A percentile compares a stretch with the other conserved stretches of the same genome.
These are phyloP conservation scores for Musa balbisiana DNA, from an alignment of 202 grass and related monocot species.

Conservation along the genomic window DNA sequence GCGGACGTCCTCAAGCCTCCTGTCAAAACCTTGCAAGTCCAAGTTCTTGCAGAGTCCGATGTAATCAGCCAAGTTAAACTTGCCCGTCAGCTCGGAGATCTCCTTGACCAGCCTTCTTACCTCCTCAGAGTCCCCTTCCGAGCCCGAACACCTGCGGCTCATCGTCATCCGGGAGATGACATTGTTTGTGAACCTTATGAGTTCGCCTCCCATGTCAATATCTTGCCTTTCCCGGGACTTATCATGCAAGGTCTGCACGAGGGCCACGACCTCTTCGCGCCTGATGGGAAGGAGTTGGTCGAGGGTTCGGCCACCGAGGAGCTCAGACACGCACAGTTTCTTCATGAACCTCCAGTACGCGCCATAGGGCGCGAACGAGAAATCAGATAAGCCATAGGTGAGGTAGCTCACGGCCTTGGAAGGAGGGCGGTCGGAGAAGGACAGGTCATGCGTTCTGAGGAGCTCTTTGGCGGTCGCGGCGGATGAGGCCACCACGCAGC, in stretches of 20 bases:
- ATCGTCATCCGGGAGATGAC: slow-evolving; percentile 57
- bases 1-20: slow-evolving; percentile 34
- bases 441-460: neutral
- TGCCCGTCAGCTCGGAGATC: slow-evolving; percentile 39
- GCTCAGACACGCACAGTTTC: slow-evolving; percentile 6
- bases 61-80: slow-evolving; percentile 68
- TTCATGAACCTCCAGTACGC: slow-evolving; percentile 21
- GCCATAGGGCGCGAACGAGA: slow-evolving; percentile 14
- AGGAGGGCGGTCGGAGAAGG: slow-evolving; percentile 9
- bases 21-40: slow-evolving; percentile 58
- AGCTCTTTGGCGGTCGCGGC: neutral
- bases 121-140: slow-evolving; percentile 39
- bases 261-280: neutral
- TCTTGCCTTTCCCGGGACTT: neutral
- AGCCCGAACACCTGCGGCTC: slow-evolving; percentile 43
- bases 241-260: neutral
- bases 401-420: neutral
- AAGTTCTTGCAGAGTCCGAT: slow-evolving; percentile 36
- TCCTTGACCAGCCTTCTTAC: slow-evolving; percentile 34
- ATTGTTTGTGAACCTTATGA: slow-evolving; percentile 59
- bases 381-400: slow-evolving; percentile 1
- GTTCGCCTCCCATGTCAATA: slow-evolving; percentile 39
- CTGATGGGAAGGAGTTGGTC: slow-evolving; percentile 3
- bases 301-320: slow-evolving; percentile 3
- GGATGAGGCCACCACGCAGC: slow-evolving; percentile 2